Base-by-base conservation (phyloP, 2,329 filamentous ascomycete species). In the Calonectria honghensis region DNA sequence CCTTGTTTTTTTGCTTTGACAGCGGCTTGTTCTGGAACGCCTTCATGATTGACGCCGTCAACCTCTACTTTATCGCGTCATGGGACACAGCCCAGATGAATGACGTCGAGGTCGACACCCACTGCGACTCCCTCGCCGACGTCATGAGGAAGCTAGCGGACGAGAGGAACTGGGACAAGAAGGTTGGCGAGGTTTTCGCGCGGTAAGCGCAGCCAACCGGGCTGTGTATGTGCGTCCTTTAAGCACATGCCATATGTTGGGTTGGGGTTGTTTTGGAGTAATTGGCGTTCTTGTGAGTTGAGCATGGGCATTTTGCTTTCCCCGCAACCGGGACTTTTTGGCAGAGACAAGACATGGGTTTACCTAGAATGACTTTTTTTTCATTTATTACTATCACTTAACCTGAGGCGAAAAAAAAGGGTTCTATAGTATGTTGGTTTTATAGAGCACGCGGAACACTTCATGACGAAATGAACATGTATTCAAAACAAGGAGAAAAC, bases 51-150 rank as follows among this genome's bases (percentile, higher is more conserved):
- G 82, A 85, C 68, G 72, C 77, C 0, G 77, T 78, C 6, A 83
- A 82, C 54, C 50, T 86, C 48, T 81, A 84, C 52, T 84, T 85
- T 68, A 78, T 85, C 59, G 85, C 83, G 6, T 85, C 84, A 1
- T 85, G 85, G 85, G 85, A 86, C 54, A 86, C 85, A n/a, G 84
- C 85, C 2, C 85, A 86, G 77, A 78, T 86, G 81, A 84, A 82
- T 35, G 79, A 79, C 3, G 72, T 64, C 13, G 81, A 86, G 59
- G 76, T 85, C 0, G 82, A 85, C 29, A 74, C 50, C 0, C 75
- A 82, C 68, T 85, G 83, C 24, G 81, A 85, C 11, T 35, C 27
- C 0, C 74, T 85, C 65, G 81, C 81, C 4, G 79, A 81, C 20
- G 79, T 84, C 1, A 78, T 85, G 81, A 77, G 84, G 59, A 78